Conservation (phyloP, 257 asterid genomes). For the Ajuga chamaepitys region DNA sequence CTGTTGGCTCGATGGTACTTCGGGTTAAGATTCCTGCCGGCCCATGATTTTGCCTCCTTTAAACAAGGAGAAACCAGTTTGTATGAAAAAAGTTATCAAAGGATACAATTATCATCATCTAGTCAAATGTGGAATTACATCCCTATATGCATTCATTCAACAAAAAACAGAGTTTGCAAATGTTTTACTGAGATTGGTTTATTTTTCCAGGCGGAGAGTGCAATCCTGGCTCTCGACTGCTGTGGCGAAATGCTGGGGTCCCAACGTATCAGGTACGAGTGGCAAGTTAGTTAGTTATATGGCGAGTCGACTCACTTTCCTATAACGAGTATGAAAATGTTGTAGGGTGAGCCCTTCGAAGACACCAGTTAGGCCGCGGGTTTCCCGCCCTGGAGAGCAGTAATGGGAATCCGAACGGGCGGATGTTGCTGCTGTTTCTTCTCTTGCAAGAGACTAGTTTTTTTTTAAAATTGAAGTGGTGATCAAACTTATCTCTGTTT, state of each 20-base stretch:
- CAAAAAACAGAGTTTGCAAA: no score
- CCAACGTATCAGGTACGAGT: slow-evolving; percentile 66
- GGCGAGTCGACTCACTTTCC: not conserved
- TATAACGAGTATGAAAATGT: not conserved
- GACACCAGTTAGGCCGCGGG: slow-evolving; percentile 93
- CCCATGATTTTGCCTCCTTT: no score
- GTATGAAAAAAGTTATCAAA: no score
- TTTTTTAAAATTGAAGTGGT: slow-evolving; percentile 28
- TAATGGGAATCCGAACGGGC: slow-evolving; percentile 17
- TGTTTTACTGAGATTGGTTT: not conserved
- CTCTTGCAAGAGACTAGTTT: slow-evolving; percentile 32
- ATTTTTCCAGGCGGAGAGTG: slow-evolving; percentile 78
- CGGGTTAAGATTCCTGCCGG: no score
- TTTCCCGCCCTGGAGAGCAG: slow-evolving; percentile 40
- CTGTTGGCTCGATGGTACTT: no score
- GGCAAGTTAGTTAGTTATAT: not conserved
- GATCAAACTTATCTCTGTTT: slow-evolving; percentile 23
- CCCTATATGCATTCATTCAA: not conserved
- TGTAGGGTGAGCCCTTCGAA: slow-evolving; percentile 96
- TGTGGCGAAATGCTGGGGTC: slow-evolving; percentile 83
- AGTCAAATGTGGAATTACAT: not conserved
- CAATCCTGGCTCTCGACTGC: slow-evolving; percentile 78
- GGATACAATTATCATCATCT: no score
- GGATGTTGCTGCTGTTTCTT: slow-evolving; percentile 25
- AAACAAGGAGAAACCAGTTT: no score